Evolutionary conservation across 2,329 filamentous ascomycete species (phyloP).

Genomic region (Fusarium fujikuroi): DNA sequence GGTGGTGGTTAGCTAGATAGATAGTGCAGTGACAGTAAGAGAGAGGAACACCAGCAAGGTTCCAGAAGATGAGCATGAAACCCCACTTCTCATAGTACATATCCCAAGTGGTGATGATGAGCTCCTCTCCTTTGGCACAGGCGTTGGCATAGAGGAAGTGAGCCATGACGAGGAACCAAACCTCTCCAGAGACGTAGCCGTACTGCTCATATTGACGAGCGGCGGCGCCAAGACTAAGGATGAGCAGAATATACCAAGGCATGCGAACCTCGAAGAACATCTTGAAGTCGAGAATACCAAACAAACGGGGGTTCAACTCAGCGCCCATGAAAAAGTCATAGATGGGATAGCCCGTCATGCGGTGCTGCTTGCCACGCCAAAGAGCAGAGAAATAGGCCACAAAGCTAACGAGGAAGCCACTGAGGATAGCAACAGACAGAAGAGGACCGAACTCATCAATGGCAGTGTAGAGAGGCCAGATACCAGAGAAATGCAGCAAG

Average conservation of each 20-base stretch:
- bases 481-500: constrained; percentile 80
- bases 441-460: constrained; percentile 96
- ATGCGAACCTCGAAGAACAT: constrained; percentile 97
- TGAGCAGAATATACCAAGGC: constrained; percentile 90
- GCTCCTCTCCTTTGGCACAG: constrained; percentile 90
- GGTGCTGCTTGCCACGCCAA: constrained; percentile 82
- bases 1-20: constrained; percentile 85
- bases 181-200: constrained; percentile 87
- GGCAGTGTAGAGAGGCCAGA: constrained; percentile 90
- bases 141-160: constrained; percentile 94
- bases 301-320: constrained; percentile 89
- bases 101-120: constrained; percentile 91
- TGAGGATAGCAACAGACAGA: constrained; percentile 91
- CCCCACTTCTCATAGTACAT: constrained; percentile 98
- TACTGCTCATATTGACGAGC: constrained; percentile 86
- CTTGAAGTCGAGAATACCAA: constrained; percentile 89
- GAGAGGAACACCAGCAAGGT: constrained; percentile 88
- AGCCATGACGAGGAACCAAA: constrained; percentile 85
- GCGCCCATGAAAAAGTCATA: constrained; percentile 97
- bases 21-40: constrained; percentile 95
- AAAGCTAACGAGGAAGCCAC: constrained; percentile 84
- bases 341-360: constrained; percentile 87
- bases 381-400: constrained; percentile 89
- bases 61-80: constrained; percentile 99
- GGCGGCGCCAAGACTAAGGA: constrained; percentile 79